Base-by-base conservation (phyloP, 371 early-diverging fungal species). In the Actinomortierella wolfii region DNA sequence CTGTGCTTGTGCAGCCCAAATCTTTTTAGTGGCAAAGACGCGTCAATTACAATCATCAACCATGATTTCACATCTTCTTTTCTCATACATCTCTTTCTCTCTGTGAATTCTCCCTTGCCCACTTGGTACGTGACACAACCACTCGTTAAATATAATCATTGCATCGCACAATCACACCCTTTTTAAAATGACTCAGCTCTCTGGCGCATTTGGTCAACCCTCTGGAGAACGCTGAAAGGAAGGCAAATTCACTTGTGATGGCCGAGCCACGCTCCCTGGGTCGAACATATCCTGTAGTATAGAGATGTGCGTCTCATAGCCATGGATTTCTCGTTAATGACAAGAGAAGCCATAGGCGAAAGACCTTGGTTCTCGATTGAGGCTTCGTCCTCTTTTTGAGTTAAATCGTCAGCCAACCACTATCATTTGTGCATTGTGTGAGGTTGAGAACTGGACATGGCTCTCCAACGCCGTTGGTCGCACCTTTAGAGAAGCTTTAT, bases 341-440 rank as follows among this genome's bases (percentile, higher is more conserved):
- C 57, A 57, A 48, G 57, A 21, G 28, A 57, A 57, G 49, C 24
- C 57, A 39, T 48, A 57, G 39, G 57, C 49, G 57, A 57, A 48
- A 48, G 57, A 57, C 57, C 57, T 57, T 57, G 57, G 57, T 57
- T 57, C 57, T 57, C 57, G 57, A 57, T 57, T 39, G 49, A 48
- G 47, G 57, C 57, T 24, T 57, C 34, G 39, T 46, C 45, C 49
- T 49, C 17, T 39, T 49, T 56, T 57, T 24, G 57, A 57, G 57
- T 57, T 57, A 48, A 57, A 48, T 57, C 50, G 57, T 24, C 57
- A 57, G 11, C 49, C 41, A 48, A 47, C 57, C 49, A 48, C 23
- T 57, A 39, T 48, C 57, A 49, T 49, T 20, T 48, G 49, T 57
- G 57, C 49, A 18, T 48, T 57, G 41, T 45, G n/a, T 47, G 34